Percentiles rank a stretch among this genome's conserved stretches.
Evolutionary conservation across 345 rosid species (phyloP).

Genomic region (Gossypium arboreum): DNA sequence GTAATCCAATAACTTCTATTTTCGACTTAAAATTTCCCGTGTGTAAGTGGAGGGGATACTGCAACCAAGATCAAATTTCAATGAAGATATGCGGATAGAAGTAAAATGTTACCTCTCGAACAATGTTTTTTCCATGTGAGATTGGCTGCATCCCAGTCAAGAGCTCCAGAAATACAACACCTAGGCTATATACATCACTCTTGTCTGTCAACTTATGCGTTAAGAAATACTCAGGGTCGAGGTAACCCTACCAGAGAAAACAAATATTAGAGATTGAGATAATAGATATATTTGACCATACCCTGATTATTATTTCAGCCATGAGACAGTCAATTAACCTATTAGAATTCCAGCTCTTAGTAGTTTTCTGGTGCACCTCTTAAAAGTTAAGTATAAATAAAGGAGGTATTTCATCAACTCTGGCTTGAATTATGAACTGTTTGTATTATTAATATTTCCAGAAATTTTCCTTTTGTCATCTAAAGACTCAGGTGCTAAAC

Average conservation of each 20-base stretch:
- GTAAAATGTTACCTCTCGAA: constrained; percentile 64
- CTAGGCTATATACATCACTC: constrained; percentile 95
- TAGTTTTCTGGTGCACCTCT: neutral
- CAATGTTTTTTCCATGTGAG: constrained; percentile 91
- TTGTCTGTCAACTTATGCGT: constrained; percentile 93
- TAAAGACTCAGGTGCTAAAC: neutral
- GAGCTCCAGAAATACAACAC: constrained; percentile 88
- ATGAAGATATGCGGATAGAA: neutral
- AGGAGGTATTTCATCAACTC: neutral
- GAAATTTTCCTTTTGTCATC: neutral
- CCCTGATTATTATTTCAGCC: neutral
- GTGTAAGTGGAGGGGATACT: neutral
- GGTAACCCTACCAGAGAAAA: constrained; percentile 69
- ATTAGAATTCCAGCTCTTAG: neutral
- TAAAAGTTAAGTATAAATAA: no score
- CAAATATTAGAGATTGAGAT: constrained; percentile 1
- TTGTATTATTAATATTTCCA: neutral
- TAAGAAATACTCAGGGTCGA: constrained; percentile 91
- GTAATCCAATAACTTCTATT: neutral
- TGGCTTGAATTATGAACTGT: neutral
- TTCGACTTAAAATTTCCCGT: neutral
- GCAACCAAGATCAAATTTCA: neutral
- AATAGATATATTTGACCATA: neutral
- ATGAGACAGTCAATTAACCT: neutral
- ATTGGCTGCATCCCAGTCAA: constrained; percentile 94